Base-by-base conservation (phyloP, 139 green algal species). In the Chlamydomonas asymmetrica region DNA sequence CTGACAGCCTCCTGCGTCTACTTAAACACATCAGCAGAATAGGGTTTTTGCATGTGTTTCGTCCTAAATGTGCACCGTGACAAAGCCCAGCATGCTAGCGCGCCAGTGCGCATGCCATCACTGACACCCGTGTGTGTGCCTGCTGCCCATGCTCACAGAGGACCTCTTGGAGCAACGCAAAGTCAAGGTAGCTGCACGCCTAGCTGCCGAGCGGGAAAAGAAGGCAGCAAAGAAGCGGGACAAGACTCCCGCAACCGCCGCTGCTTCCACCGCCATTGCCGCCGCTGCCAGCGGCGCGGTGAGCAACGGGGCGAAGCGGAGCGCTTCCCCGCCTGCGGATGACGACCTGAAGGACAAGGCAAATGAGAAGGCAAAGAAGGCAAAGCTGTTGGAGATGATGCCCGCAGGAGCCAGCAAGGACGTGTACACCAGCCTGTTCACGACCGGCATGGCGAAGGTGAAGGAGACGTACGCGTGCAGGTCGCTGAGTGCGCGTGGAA, bases 391-490 rank as follows among this genome's bases (percentile, higher is more conserved):
- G 59, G 38, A 74, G 40, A 76, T 61, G 34, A 31, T 88, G 38
- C 82, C 82, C 0, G 25, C 23, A 32, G 71, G 74, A 22, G 82
- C 79, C 0, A 82, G 73, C 10, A 63, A 76, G 43, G 76, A 80
- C 22, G 69, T 88, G 41, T 88, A 84, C 41, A 40, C 78, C 1
- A 76, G 61, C 23, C 63, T 88, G 63, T 84, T 84, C 74, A 63
- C 62, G 40, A 82, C 71, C 43, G 70, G 63, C 1, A 40, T 74
- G 34, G 37, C 62, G 37, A 64, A 80, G 43, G 37, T 59, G 16
- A 88, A 84, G 68, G 83, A 88, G 69, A 88, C 83, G 16, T 88
- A 67, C 73, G 79, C 57, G 39, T 85, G 79, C 62, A 63, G 83
- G 23, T 63, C 73, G 1, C 56, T 76, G 13, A 64, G 48, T 16